Base-by-base conservation (phyloP, 164 flowering plant genomes). In the Magnolia officinalis region DNA sequence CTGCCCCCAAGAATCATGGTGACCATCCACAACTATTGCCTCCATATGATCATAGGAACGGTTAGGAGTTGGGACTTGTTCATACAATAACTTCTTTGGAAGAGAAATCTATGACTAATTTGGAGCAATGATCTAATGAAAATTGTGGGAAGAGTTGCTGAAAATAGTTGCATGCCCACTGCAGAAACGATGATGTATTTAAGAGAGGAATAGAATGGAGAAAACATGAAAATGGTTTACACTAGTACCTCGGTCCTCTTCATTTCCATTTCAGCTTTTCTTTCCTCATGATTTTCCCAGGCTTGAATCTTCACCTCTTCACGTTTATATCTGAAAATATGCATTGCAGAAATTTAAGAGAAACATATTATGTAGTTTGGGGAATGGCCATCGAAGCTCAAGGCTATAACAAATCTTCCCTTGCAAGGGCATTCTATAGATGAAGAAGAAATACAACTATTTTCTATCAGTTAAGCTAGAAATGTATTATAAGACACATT, bases 271-370 rank as follows among this genome's bases (percentile, higher is more conserved):
- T 95, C 98, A 71, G 98, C 98, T 87, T 89, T 95, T 80, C 98
- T 86, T 80, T 91, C 93, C 87, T 95, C 87, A 78, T 89, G 95
- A 84, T 91, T 95, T 78, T 93, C 98, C 98, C 98, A 95, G 1
- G 98, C 97, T 74, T 92, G 91, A 72, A 95, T 93, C 88, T 88
- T 92, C 86, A 92, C 92, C 78, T 95, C 98, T 82, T 93, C 98
- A 6, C 95, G 92, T 87, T 92, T 95, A 72, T 85, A 93, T 91
- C 98, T 95, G 78, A 23, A 82, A 20, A 58, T 8, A 45, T 49
- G 73, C 45, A 31, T 63, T 63, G 5, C 26, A 65, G 14, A 11
- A 65, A 65, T 21, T 65, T 24, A n/a, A 65, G 26, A 24, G 16
- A 20, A 65, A 65, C 24, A 29, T 24, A 21, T 65, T 23, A 65